These are phyloP conservation scores for Penicillium bialowiezense DNA, from an alignment of 495 filamentous ascomycete genomes.

Conservation along the genomic window DNA sequence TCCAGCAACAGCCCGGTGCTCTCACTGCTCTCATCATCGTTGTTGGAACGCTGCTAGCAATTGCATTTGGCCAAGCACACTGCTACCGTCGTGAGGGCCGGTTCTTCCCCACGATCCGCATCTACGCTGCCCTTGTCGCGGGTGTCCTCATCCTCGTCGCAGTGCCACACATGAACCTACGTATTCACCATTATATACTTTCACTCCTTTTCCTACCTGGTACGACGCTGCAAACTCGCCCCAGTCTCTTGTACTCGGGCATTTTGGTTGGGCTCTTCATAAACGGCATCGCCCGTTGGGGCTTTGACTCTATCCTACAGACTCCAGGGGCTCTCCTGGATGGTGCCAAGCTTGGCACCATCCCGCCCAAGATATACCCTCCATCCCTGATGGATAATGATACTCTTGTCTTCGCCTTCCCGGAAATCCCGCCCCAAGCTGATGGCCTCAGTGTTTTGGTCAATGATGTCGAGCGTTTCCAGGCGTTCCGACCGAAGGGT, in stretches of 20 bases:
- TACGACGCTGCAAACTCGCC: conserved; percentile 56
- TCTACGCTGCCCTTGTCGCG: conserved; percentile 57
- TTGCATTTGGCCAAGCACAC: conserved; percentile 59
- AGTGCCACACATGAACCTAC: conserved; percentile 56
- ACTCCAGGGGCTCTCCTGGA: conserved; percentile 51
- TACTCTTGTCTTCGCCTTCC: conserved; percentile 49
- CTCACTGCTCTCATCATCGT: conserved; percentile 63
- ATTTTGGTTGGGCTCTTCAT: conserved; percentile 63
- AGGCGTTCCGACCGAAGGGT: conserved; percentile 39
- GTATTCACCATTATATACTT: conserved; percentile 67
- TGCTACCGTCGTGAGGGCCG: conserved; percentile 66
- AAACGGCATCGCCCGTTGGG: conserved; percentile 66
- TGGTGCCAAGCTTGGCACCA: conserved; percentile 45
- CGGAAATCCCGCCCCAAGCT: conserved; percentile 29
- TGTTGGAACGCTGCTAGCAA: conserved; percentile 48
- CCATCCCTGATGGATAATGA: conserved; percentile 30
- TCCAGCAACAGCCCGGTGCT: conserved; percentile 73
- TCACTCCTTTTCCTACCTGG: conserved; percentile 56
- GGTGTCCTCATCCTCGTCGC: conserved; percentile 46
- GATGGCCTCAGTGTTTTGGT: conserved; percentile 57
- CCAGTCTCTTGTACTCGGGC: conserved; percentile 57
- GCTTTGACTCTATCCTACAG: conserved; percentile 60
- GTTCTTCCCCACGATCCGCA: conserved; percentile 56
- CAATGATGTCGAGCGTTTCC: conserved; percentile 57
- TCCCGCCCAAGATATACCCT: conserved; percentile 42